Evolutionary conservation across 495 filamentous ascomycete genomes (phyloP), one percentile per base, ranked within the genome.

Genomic region (Astrocystis sublimbata): DNA sequence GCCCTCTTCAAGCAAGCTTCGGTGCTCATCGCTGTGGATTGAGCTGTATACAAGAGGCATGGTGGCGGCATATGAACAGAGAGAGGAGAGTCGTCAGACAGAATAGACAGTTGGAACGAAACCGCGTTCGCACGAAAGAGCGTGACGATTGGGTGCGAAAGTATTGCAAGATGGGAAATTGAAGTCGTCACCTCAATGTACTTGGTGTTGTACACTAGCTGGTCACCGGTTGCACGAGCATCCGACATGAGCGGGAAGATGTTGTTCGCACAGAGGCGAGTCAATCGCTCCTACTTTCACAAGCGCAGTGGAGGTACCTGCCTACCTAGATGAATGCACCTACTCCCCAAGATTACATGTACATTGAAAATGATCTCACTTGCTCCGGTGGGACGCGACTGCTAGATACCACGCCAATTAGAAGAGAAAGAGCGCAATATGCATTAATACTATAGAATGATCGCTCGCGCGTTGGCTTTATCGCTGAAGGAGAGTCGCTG

Each of bases 1-100:
- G 40, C 73, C 67, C 17, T 71, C 58, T 41, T 69, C 67, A 19
- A 81, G 67, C 15, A 78, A 60, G 57, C 73, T 71, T 13, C 52
- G 67, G 3, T 58, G 53, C 46, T 75, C 71, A 15, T 70, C 68
- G 4, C 74, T 62, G 24, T 66, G 64, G 4, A 23, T 35, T 8
- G 58, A 62, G 58, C 65, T 69, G 50, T 71, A 61, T 19, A 40
- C 36, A n/a, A 43, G 56, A 13, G 58, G 46, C 58, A 60, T 60
- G 35, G 19, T 43, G 35, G 40, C 28, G 31, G 33, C 15, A 21
- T 7, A 28, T 26, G 24, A 15, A 30, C 10, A n/a, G 30, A 9
- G 8, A 17, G 28, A 24, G 4, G 43, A 10, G 30, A 24, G n/a
- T 15, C 23, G 6, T 52, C 17, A 6, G 33, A 13, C 6, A 36